These are phyloP conservation scores for Stachybotrys echinatus DNA, from an alignment of 2,329 filamentous ascomycete genomes.

Conservation along the genomic window DNA sequence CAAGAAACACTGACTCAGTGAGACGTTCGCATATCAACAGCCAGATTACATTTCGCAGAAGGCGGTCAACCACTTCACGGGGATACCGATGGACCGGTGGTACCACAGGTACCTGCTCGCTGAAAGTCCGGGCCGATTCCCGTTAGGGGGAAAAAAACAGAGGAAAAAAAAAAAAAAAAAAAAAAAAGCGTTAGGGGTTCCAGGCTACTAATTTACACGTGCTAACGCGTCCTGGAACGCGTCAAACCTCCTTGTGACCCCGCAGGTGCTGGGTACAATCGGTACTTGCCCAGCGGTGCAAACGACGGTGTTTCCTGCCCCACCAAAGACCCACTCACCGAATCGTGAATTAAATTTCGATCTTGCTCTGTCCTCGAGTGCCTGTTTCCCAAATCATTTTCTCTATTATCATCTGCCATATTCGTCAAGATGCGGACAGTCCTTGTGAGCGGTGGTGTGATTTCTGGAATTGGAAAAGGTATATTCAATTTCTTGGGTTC, in stretches of 20 bases:
- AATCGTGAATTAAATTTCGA: neutral
- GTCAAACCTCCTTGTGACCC: neutral
- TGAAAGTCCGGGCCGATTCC: too few species aligned
- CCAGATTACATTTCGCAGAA: too few species aligned
- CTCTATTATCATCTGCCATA: neutral
- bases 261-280: neutral
- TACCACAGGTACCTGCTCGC: too few species aligned
- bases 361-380: neutral
- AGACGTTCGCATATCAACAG: too few species aligned
- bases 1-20: too few species aligned
- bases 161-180: too few species aligned
- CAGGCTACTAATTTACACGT: neutral
- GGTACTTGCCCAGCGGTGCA: neutral
- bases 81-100: too few species aligned
- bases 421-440: slow-evolving; percentile 19
- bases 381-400: neutral
- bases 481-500: neutral
- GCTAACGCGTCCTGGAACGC: neutral
- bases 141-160: too few species aligned
- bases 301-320: neutral
- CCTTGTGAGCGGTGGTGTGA: slow-evolving; percentile 37
- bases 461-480: slow-evolving; percentile 57
- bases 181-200: neutral
- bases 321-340: neutral
- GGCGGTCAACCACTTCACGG: too few species aligned